Evolutionary conservation across 2,329 filamentous ascomycete genomes (phyloP), one percentile per base, ranked within the genome.

Genomic region (Phialophora macrospora): DNA sequence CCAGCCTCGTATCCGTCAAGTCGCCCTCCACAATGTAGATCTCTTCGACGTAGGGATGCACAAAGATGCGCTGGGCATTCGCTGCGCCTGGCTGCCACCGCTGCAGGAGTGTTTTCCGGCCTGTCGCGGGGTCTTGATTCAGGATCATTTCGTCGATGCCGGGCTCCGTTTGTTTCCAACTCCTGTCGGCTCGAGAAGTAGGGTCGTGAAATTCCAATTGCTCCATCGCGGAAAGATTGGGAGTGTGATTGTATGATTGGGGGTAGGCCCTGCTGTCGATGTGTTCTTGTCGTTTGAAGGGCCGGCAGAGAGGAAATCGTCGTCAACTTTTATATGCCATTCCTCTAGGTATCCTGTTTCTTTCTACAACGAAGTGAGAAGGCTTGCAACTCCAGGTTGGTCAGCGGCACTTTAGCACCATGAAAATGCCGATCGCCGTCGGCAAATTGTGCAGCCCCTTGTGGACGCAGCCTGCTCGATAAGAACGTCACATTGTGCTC

Each of bases 31-130:
- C 68, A 46, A 80, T 71, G 63, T 73, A 78, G 56, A 79, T 77
- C 56, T 79, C 78, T 58, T 80, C 78, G 49, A 77, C 72, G 57
- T 76, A 80, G 24, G 75, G 70, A 58, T 80, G 77, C 44, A 46
- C 44, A 22, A 46, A 46, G 14, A 46, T 8, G 14, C n/a, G 8
- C 44, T 46, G 14, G 20, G 17, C 44, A n/a, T 46, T 46, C 17
- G 44, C 44, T 5, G 44, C 44, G 4, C 44, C 44, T 0, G 44
- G 44, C 20, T 46, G 44, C 44, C 44, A 46, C 20, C 44, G 44
- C 20, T 46, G 44, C 20, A 46, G 44, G 3, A 46, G 44, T 46
- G 44, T 46, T 46, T 22, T 46, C 4, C 44, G 44, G 20, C 44
- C 44, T 20, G 44, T 46, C 6, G 44, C 44, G 14, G 44, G 44